These are phyloP conservation scores for Claviceps digitariae DNA, from an alignment of 2,329 filamentous ascomycete species.

Conservation along the genomic window DNA sequence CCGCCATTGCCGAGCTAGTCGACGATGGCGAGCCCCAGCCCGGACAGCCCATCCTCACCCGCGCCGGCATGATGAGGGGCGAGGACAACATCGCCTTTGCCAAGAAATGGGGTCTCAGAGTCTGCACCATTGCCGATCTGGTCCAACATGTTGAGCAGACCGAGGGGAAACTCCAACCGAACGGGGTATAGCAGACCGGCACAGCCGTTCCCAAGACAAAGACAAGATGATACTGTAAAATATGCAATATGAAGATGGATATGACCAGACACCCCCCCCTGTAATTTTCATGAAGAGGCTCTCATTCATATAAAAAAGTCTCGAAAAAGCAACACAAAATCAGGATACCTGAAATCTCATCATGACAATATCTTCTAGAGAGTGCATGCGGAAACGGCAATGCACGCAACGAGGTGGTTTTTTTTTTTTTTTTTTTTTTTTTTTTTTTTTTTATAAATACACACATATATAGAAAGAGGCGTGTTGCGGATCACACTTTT, in stretches of 20 bases:
- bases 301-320: too few species aligned
- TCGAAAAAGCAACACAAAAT: too few species aligned
- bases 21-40: slow-evolving; percentile 64
- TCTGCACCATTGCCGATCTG: slow-evolving; percentile 90
- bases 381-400: too few species aligned
- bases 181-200: slow-evolving; percentile 15
- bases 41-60: slow-evolving; percentile 50
- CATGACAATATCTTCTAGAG: too few species aligned
- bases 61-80: slow-evolving; percentile 80
- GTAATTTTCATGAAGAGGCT: too few species aligned
- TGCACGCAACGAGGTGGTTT: too few species aligned
- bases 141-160: slow-evolving; percentile 65
- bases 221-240: neutral
- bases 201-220: neutral
- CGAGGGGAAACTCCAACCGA: slow-evolving; percentile 42
- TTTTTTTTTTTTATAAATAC: too few species aligned
- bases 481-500: too few species aligned
- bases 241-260: neutral
- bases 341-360: neutral
- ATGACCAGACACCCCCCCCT: too few species aligned
- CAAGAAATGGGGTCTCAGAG: slow-evolving; percentile 74
- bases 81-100: slow-evolving; percentile 85
- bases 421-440: too few species aligned
- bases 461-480: too few species aligned
- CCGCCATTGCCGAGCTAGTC: slow-evolving; percentile 83